Evolutionary conservation across 306 rosid species (phyloP).

Genomic region (Begonia peltatifolia): DNA sequence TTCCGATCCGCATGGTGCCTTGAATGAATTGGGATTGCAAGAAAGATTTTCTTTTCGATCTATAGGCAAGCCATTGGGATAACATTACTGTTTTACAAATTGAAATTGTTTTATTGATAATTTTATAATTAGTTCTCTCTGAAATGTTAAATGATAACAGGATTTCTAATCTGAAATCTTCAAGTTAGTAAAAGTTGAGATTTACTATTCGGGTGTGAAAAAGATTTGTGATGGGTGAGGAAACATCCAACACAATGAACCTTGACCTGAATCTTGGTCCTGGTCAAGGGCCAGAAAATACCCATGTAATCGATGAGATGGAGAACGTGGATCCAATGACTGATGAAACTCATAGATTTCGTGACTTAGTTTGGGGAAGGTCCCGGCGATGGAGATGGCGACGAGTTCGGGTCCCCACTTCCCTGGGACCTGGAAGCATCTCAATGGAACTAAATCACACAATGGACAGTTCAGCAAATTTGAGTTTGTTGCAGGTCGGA

Average conservation of each 20-base stretch:
- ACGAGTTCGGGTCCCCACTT: slow-evolving; percentile 18
- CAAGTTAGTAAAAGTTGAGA: slow-evolving; percentile 16
- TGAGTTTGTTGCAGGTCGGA: slow-evolving; percentile 42
- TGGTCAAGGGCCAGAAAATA: slow-evolving; percentile 40
- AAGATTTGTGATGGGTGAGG: slow-evolving; percentile 59
- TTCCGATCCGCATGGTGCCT: neutral
- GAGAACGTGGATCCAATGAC: slow-evolving; percentile 52
- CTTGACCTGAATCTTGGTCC: slow-evolving; percentile 97
- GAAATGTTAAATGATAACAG: no score
- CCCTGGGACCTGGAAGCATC: slow-evolving; percentile 31
- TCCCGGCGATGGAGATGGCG: slow-evolving; percentile 44
- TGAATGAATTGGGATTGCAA: neutral
- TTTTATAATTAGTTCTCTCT: no score
- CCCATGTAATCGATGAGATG: slow-evolving; percentile 22
- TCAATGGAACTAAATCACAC: slow-evolving; percentile 45
- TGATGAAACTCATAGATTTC: slow-evolving; percentile 31
- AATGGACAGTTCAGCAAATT: slow-evolving; percentile 49
- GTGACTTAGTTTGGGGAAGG: slow-evolving; percentile 43
- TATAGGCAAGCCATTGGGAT: neutral
- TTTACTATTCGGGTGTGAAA: neutral
- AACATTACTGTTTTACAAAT: neutral
- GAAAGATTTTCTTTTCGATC: neutral
- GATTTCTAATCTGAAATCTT: slow-evolving; percentile 23
- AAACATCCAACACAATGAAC: slow-evolving; percentile 69
- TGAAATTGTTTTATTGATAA: neutral